A percentile compares a stretch with the other conserved stretches of the same genome.
Conservation (phyloP, 352 stramenopile genomes). For the Pythium dissimile region DNA sequence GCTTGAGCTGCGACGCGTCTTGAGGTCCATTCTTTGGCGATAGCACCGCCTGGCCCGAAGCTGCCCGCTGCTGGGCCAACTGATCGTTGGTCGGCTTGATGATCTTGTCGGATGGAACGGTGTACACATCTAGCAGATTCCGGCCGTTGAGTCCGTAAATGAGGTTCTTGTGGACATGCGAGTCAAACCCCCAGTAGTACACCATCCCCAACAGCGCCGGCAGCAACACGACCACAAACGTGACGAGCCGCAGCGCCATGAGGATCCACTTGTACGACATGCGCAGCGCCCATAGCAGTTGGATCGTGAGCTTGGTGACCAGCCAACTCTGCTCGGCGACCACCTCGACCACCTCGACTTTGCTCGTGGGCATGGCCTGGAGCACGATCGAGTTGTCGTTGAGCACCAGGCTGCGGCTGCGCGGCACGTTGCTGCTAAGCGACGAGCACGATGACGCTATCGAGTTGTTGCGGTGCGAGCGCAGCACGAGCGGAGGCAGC, state of each 20-base stretch:
- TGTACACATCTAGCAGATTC: conserved; percentile 88
- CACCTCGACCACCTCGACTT: conserved; percentile 49
- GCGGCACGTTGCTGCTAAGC: conserved; percentile 19
- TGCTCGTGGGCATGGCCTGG: conserved; percentile 43
- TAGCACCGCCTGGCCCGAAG: not conserved
- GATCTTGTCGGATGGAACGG: conserved; percentile 30
- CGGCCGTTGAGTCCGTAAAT: conserved; percentile 70
- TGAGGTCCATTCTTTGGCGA: conserved; percentile 8
- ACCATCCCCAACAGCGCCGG: conserved; percentile 50
- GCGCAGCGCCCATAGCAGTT: conserved; percentile 64
- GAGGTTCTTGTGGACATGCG: conserved; percentile 76
- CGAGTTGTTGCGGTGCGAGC: conserved; percentile 7
- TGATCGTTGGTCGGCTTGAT: conserved; percentile 15
- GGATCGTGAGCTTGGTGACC: conserved; percentile 61
- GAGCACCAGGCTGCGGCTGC: conserved; percentile 46
- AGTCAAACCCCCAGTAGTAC: conserved; percentile 52
- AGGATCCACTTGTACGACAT: conserved; percentile 74
- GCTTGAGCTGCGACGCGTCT: not conserved
- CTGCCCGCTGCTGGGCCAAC: conserved; percentile 18
- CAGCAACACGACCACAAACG: conserved; percentile 58
- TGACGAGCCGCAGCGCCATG: conserved; percentile 54
- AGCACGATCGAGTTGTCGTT: conserved; percentile 42
- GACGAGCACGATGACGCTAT: conserved; percentile 21
- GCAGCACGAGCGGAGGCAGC: conserved; percentile 7
- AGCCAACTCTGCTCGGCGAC: conserved; percentile 70